Evolutionary conservation across 345 rosid genomes (phyloP).

Genomic region (Alliaria petiolata): DNA sequence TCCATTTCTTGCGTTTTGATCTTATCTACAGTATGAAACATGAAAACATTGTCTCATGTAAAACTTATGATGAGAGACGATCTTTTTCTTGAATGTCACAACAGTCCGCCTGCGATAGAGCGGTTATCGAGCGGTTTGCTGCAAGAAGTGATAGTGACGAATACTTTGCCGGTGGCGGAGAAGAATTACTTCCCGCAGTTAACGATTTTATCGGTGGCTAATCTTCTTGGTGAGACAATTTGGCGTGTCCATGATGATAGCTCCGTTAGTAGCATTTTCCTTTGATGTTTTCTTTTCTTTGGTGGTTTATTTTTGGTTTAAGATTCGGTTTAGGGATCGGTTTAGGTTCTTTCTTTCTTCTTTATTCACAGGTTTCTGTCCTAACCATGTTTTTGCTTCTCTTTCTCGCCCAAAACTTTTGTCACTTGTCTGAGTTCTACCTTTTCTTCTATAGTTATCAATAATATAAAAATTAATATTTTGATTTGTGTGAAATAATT

Average conservation of each 20-base stretch:
- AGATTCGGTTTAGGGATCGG: constrained; percentile 13
- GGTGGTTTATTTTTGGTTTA: constrained; percentile 60
- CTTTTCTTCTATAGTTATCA: neutral
- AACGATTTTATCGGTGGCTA: constrained; percentile 72
- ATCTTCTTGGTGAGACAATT: constrained; percentile 77
- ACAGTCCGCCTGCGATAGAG: constrained; percentile 81
- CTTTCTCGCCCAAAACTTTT: neutral
- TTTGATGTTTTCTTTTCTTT: constrained; percentile 34
- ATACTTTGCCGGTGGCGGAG: constrained; percentile 66
- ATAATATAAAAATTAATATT: neutral
- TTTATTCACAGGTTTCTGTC: neutral
- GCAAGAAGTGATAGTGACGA: constrained; percentile 79
- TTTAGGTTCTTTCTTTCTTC: neutral
- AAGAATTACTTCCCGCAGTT: constrained; percentile 78
- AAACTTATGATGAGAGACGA: neutral
- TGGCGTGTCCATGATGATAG: constrained; percentile 90
- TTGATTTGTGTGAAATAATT: neutral
- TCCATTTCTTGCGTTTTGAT: neutral
- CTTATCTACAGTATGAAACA: neutral
- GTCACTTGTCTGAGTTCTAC: neutral
- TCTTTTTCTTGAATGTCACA: neutral
- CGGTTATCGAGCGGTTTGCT: constrained; percentile 72
- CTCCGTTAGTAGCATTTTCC: constrained; percentile 70
- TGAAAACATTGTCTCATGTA: neutral
- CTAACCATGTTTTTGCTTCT: constrained; percentile 20